Evolutionary conservation across 441 rosid genomes (phyloP).

Genomic region (Viola pubescens): DNA sequence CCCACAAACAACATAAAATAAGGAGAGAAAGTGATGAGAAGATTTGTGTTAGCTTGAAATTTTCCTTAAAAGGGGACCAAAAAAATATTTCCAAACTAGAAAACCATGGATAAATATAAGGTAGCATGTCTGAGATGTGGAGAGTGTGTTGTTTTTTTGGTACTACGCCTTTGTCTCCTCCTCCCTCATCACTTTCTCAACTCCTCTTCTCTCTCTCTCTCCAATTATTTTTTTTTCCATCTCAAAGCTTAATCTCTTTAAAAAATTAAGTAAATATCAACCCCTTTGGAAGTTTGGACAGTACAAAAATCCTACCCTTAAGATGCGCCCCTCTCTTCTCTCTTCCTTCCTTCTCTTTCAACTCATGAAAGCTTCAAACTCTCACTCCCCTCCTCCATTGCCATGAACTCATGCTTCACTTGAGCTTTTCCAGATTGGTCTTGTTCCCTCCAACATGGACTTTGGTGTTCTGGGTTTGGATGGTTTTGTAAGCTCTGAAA

Average conservation of each 20-base stretch:
- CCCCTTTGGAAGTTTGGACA: neutral
- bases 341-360: constrained; percentile 16
- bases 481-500: constrained; percentile 32
- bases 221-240: constrained; percentile 26
- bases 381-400: constrained; percentile 15
- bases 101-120: neutral
- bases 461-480: constrained; percentile 42
- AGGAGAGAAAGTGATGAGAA: neutral
- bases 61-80: neutral
- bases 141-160: constrained; percentile 1
- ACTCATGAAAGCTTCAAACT: constrained; percentile 20
- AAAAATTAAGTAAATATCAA: constrained; percentile 12
- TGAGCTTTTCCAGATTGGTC: constrained; percentile 24
- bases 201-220: constrained; percentile 21
- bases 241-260: constrained; percentile 15
- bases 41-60: neutral
- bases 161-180: constrained; percentile 5
- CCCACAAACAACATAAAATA: no score
- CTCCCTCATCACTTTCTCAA: constrained; percentile 20
- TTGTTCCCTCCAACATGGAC: constrained; percentile 37
- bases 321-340: constrained; percentile 22
- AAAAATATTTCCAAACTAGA: neutral
- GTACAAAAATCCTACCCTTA: constrained; percentile 17
- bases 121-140: constrained; percentile 3
- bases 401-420: constrained; percentile 32